These are phyloP conservation scores for Cryptosporidium canis DNA, from an alignment of 169 alveolate species.

Conservation along the genomic window DNA sequence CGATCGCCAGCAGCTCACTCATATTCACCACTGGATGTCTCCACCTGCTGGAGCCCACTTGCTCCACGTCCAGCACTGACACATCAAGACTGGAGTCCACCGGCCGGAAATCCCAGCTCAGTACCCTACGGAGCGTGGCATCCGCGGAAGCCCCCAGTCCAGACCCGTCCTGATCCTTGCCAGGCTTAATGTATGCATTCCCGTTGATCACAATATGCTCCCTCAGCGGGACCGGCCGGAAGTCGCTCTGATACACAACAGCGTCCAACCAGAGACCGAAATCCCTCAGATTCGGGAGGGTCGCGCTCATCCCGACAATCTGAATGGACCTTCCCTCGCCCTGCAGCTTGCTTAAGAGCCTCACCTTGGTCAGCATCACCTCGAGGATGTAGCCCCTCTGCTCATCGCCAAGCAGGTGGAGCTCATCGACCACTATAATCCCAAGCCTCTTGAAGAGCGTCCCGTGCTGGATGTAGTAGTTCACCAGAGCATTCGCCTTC, in stretches of 20 bases:
- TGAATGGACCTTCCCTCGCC: slow-evolving; percentile 70
- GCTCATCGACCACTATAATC: slow-evolving; percentile 81
- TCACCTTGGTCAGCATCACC: slow-evolving; percentile 73
- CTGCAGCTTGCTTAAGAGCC: slow-evolving; percentile 60
- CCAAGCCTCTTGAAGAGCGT: slow-evolving; percentile 66
- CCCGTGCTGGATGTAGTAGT: slow-evolving; percentile 73
- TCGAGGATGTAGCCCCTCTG: slow-evolving; percentile 83
- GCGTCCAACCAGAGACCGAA: slow-evolving; percentile 83
- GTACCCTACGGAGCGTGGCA: neutral
- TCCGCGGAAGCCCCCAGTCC: neutral
- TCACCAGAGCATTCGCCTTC: slow-evolving; percentile 81
- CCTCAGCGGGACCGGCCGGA: slow-evolving; percentile 81
- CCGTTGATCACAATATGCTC: slow-evolving; percentile 71
- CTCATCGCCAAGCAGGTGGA: slow-evolving; percentile 82
- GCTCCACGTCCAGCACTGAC: neutral
- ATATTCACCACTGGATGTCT: slow-evolving; percentile 54
- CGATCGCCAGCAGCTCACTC: slow-evolving; percentile 67
- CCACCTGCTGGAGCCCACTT: slow-evolving; percentile 6
- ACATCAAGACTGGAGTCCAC: neutral
- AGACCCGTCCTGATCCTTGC: neutral
- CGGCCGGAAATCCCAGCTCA: neutral
- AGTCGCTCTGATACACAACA: slow-evolving; percentile 79
- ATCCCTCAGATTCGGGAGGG: slow-evolving; percentile 82
- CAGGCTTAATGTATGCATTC: slow-evolving; percentile 67
- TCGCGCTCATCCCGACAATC: slow-evolving; percentile 86